These are phyloP conservation scores for Lentinula sp. DNA, from an alignment of 768 basidiomycete genomes.

Conservation along the genomic window DNA sequence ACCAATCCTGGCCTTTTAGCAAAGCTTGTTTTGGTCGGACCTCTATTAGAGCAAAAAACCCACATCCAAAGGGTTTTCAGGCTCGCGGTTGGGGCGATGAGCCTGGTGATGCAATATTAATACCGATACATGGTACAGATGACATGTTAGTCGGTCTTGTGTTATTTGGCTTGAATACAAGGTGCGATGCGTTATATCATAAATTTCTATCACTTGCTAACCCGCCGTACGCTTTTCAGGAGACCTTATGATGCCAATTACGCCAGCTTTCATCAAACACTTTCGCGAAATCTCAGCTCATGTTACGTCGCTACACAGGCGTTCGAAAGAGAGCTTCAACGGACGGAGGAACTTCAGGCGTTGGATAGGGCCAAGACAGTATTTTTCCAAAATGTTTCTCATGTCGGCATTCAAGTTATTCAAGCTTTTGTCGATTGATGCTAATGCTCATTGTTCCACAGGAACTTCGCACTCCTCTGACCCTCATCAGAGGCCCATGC, in stretches of 20 bases:
- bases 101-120: slow-evolving; percentile 1
- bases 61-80: slow-evolving; percentile 1
- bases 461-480: slow-evolving; percentile 5
- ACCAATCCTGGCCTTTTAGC: slow-evolving; percentile 3
- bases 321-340: slow-evolving; percentile 3
- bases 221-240: neutral
- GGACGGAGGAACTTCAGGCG: slow-evolving; percentile 4
- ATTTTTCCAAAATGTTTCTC: slow-evolving; percentile 9
- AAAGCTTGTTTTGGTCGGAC: neutral
- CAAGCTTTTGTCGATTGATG: neutral
- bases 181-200: neutral
- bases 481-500: slow-evolving; percentile 6
- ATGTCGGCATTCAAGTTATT: neutral
- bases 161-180: slow-evolving; percentile 7
- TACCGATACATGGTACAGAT: slow-evolving; percentile 1
- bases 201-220: neutral
- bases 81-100: slow-evolving; percentile 2
- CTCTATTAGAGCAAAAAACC: neutral
- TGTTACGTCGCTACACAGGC: neutral
- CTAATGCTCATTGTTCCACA: neutral
- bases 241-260: slow-evolving; percentile 5
- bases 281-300: slow-evolving; percentile 1
- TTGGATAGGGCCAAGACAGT: slow-evolving; percentile 6
- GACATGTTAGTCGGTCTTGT: slow-evolving; percentile 1
- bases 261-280: slow-evolving; percentile 1